A percentile compares a stretch with the other conserved stretches of the same genome.
Conservation (phyloP, 148 eudicot species). For the Diospyros lotus region DNA sequence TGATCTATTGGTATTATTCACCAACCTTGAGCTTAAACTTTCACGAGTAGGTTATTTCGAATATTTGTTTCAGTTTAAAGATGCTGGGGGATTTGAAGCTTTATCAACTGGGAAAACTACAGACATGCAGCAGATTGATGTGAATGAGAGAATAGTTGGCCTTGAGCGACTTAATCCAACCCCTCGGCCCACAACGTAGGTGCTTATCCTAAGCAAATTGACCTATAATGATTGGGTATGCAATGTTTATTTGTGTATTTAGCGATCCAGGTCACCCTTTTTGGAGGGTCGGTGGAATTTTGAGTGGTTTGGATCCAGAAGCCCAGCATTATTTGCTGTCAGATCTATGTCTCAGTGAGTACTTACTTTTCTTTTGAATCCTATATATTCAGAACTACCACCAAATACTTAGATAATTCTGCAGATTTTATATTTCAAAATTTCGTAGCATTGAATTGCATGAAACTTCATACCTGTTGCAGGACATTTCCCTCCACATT, state of each 20-base stretch:
- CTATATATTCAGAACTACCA: neutral
- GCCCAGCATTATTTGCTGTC: constrained; percentile 59
- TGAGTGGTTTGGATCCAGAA: constrained; percentile 82
- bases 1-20: neutral
- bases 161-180: constrained; percentile 94
- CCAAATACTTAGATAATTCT: neutral
- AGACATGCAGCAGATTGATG: constrained; percentile 76
- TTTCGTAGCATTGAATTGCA: constrained; percentile 10
- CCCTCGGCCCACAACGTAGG: constrained; percentile 97
- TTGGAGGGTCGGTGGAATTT: constrained; percentile 88
- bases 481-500: constrained; percentile 73
- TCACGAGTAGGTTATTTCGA: constrained; percentile 4
- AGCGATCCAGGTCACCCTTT: constrained; percentile 87
- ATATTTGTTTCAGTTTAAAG: constrained; percentile 57
- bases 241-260: constrained; percentile 36
- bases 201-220: constrained; percentile 26
- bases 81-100: constrained; percentile 86
- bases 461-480: constrained; percentile 25
- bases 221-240: constrained; percentile 12
- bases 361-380: constrained; percentile 13
- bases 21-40: constrained; percentile 4
- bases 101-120: constrained; percentile 64
- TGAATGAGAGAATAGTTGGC: constrained; percentile 74
- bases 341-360: constrained; percentile 59
- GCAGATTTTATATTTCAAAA: neutral